Conservation (phyloP, 164 flowering plant genomes). For the Nelumbo lutea region DNA sequence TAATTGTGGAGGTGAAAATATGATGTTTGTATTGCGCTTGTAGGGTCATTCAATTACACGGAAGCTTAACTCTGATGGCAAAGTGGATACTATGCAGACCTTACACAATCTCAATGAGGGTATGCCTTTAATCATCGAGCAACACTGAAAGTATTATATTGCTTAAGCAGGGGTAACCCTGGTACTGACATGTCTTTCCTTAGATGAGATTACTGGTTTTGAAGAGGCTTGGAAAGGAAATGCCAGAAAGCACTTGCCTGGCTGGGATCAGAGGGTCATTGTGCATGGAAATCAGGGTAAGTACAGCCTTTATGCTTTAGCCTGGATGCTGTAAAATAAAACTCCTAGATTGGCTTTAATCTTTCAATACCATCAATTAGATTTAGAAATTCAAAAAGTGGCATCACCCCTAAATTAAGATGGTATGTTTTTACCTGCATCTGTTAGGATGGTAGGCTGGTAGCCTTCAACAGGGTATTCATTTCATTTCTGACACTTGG, state of each 20-base stretch:
- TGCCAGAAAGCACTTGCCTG: constrained; percentile 59
- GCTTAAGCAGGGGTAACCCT: neutral
- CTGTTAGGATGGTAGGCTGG: too few species aligned
- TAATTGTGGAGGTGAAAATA: neutral
- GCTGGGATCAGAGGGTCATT: constrained; percentile 40
- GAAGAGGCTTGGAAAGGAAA: constrained; percentile 71
- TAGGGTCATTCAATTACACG: constrained; percentile 85
- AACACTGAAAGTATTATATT: neutral
- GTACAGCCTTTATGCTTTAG: neutral
- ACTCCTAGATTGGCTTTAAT: too few species aligned
- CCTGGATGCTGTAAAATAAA: too few species aligned
- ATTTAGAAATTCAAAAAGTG: too few species aligned
- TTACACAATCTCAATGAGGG: constrained; percentile 85
- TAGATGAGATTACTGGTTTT: constrained; percentile 75
- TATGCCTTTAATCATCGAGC: constrained; percentile 16
- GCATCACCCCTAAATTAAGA: too few species aligned
- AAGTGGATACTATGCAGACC: constrained; percentile 65
- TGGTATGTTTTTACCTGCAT: too few species aligned
- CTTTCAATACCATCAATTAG: too few species aligned
- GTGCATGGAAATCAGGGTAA: constrained; percentile 30
- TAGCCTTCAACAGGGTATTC: too few species aligned
- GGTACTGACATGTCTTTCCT: neutral
- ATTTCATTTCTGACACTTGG: too few species aligned
- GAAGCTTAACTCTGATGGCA: constrained; percentile 79
- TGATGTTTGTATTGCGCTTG: constrained; percentile 10